Evolutionary conservation across 352 stramenopile genomes (phyloP).

Genomic region (Phytophthora sojae): DNA sequence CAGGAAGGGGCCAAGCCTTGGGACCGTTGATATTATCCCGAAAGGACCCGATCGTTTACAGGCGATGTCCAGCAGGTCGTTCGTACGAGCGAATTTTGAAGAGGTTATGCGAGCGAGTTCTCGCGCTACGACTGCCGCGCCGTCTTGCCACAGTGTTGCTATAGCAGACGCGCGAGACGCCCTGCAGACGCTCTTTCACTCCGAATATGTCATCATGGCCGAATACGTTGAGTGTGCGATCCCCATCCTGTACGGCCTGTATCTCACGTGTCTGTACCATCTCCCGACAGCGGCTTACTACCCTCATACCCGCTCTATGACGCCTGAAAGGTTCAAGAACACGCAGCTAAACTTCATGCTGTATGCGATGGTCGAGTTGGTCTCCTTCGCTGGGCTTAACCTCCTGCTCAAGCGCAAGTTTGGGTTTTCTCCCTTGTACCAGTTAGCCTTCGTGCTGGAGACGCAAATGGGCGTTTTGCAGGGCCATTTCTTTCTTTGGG

Average conservation of each 20-base stretch:
- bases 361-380: conserved; percentile 24
- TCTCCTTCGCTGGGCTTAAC: conserved; percentile 13
- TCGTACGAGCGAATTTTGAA: conserved; percentile 2
- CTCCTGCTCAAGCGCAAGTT: conserved; percentile 10
- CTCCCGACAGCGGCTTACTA: conserved; percentile 32
- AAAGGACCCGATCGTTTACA: background rate
- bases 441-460: conserved; percentile 43
- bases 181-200: conserved; percentile 40
- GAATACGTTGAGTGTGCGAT: conserved; percentile 46
- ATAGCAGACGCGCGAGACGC: conserved; percentile 11
- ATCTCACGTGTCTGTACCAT: conserved; percentile 23
- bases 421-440: conserved; percentile 33
- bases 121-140: background rate
- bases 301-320: conserved; percentile 12
- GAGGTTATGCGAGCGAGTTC: background rate
- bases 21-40: background rate
- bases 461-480: conserved; percentile 33
- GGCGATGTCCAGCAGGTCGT: background rate
- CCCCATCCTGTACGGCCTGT: conserved; percentile 39
- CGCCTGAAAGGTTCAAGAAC: background rate
- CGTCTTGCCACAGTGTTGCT: background rate
- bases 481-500: conserved; percentile 36
- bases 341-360: conserved; percentile 19
- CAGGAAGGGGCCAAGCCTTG: background rate
- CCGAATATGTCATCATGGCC: conserved; percentile 39